These are phyloP conservation scores for Fusarium poae DNA, from an alignment of 2,329 filamentous ascomycete species.

Conservation along the genomic window DNA sequence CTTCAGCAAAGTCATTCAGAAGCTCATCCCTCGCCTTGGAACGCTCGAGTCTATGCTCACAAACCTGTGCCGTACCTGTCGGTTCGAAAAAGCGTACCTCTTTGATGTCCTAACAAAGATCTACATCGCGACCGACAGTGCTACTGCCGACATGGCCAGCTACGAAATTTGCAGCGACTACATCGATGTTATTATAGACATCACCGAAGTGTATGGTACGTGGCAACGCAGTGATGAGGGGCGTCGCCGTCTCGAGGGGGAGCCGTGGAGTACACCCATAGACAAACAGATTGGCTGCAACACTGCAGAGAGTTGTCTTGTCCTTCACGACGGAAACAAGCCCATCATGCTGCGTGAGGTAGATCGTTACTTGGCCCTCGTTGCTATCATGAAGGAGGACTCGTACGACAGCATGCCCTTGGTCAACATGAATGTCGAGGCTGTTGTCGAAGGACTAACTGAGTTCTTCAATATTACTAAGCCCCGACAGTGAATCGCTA, in stretches of 20 bases:
- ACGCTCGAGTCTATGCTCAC: conserved; percentile 95
- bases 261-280: conserved; percentile 71
- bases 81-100: conserved; percentile 97
- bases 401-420: conserved; percentile 86
- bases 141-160: conserved; percentile 91
- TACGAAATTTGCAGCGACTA: conserved; percentile 99
- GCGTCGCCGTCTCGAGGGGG: conserved; percentile 68
- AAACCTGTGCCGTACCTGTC: conserved; percentile 90
- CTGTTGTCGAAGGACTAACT: conserved; percentile 81
- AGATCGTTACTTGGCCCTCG: conserved; percentile 80
- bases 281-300: conserved; percentile 75
- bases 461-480: conserved; percentile 83
- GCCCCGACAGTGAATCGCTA: conserved; percentile 57
- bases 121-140: conserved; percentile 96
- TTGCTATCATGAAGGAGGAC: conserved; percentile 89
- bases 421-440: conserved; percentile 88
- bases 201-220: conserved; percentile 91
- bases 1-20: conserved; percentile 98
- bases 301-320: conserved; percentile 76
- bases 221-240: conserved; percentile 72
- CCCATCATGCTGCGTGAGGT: conserved; percentile 78
- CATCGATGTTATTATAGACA: conserved; percentile 97
- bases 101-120: conserved; percentile 99
- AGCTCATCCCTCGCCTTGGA: conserved; percentile 91
- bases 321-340: conserved; percentile 72